These are phyloP conservation scores for Fusarium subtropicale DNA, from an alignment of 2,329 filamentous ascomycete species.

Conservation along the genomic window DNA sequence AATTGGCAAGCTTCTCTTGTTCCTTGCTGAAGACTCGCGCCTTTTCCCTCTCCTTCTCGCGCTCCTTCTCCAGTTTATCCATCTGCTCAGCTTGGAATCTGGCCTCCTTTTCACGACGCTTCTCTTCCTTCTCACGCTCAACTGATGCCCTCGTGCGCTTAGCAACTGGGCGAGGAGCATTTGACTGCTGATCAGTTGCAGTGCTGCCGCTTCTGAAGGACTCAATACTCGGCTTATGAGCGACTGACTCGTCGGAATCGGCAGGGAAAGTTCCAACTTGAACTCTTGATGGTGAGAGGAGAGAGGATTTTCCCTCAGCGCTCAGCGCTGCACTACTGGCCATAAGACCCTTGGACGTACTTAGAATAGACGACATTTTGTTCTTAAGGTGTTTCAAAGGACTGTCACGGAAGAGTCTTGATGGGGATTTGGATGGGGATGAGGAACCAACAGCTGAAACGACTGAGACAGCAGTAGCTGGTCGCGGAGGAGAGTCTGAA, in stretches of 20 bases:
- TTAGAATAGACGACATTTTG: conserved; percentile 90
- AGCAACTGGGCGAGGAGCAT: conserved; percentile 57
- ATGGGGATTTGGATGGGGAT: conserved; percentile 67
- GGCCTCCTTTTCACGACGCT: conserved; percentile 73
- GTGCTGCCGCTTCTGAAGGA: conserved; percentile 38
- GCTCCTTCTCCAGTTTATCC: conserved; percentile 73
- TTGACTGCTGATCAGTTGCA: conserved; percentile 46
- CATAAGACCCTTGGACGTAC: conserved; percentile 86
- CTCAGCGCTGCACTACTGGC: conserved; percentile 77
- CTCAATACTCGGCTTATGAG: conserved; percentile 42
- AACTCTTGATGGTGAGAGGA: conserved; percentile 65
- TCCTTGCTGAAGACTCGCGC: conserved; percentile 69
- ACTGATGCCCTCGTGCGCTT: conserved; percentile 68
- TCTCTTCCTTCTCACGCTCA: conserved; percentile 73
- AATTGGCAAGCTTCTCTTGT: conserved; percentile 63
- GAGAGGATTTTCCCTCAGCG: conserved; percentile 69
- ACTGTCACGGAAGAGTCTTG: conserved; percentile 72
- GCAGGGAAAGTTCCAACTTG: conserved; percentile 58
- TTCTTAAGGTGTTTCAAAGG: conserved; percentile 93
- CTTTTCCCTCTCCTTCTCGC: conserved; percentile 77
- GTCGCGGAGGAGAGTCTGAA: conserved; percentile 65
- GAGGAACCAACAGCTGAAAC: conserved; percentile 49
- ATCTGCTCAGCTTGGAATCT: conserved; percentile 70
- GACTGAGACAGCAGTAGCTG: conserved; percentile 57
- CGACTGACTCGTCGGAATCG: conserved; percentile 63